Conservation (phyloP, 1,139 yeast species). For the Yamadazyma atmosphaerica region DNA sequence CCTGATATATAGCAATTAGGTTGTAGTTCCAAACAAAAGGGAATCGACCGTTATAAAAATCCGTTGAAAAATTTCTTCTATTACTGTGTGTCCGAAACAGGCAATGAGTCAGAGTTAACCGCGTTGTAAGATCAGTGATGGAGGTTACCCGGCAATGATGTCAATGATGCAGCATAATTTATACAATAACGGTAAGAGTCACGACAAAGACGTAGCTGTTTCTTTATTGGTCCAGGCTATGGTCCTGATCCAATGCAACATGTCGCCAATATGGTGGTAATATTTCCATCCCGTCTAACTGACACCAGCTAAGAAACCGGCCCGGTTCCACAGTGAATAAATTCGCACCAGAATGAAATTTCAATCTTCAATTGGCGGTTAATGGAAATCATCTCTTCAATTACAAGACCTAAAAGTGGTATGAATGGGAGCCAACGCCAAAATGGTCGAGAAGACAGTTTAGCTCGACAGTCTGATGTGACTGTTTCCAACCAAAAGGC, state of each 20-base stretch:
- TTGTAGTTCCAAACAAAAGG: too few relatives aligned
- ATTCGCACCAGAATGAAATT: too few relatives aligned
- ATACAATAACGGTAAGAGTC: too few relatives aligned
- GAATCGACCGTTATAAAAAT: too few relatives aligned
- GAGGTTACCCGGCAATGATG: constrained; percentile 20
- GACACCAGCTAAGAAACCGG: too few relatives aligned
- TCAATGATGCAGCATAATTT: neutral
- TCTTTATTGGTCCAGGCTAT: too few relatives aligned
- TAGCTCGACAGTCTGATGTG: constrained; percentile 76
- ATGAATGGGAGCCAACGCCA: neutral
- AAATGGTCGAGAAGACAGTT: constrained; percentile 46
- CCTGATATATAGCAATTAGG: neutral
- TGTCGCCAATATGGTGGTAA: too few relatives aligned
- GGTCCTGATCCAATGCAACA: too few relatives aligned
- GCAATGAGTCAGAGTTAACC: constrained; percentile 39
- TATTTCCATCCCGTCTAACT: too few relatives aligned
- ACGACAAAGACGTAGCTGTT: too few relatives aligned
- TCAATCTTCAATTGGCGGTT: too few relatives aligned
- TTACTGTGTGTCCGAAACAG: constrained; percentile 25
- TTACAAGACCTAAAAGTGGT: neutral
- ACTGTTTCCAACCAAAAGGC: constrained; percentile 67
- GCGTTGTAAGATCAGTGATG: constrained; percentile 36
- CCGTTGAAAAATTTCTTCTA: constrained; percentile 4
- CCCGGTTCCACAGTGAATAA: too few relatives aligned
- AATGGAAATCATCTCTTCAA: constrained; percentile 1